These are phyloP conservation scores for Papiliotrema nemorosa DNA, from an alignment of 1,284 basidiomycete species.

Conservation along the genomic window DNA sequence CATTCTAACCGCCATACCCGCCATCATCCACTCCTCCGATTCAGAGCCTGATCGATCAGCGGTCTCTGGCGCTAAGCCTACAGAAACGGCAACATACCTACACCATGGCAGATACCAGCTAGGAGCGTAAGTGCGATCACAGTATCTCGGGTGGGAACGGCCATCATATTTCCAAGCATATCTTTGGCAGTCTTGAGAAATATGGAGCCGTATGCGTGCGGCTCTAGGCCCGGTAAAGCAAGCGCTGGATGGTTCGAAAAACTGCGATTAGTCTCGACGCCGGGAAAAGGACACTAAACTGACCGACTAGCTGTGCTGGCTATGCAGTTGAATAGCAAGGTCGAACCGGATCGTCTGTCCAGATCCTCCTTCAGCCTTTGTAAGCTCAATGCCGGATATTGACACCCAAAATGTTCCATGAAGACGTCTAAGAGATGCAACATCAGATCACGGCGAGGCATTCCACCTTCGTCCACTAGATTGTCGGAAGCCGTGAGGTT, in stretches of 20 bases:
- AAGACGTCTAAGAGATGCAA: constrained; percentile 29
- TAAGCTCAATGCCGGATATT: constrained; percentile 25
- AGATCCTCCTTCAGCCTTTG: constrained; percentile 13
- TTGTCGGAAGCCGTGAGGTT: too few species aligned
- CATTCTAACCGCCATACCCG: constrained; percentile 33
- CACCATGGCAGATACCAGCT: constrained; percentile 24
- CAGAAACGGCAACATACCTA: constrained; percentile 14
- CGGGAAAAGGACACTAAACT: too few species aligned
- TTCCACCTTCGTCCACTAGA: too few species aligned
- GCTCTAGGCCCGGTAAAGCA: constrained; percentile 20
- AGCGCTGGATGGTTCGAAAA: constrained; percentile 29
- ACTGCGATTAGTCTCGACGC: constrained; percentile 1
- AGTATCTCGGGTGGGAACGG: constrained; percentile 27
- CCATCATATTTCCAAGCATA: constrained; percentile 27
- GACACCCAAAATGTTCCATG: constrained; percentile 27
- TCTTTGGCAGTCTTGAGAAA: constrained; percentile 26
- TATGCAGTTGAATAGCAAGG: constrained; percentile 26
- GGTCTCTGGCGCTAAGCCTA: too few species aligned
- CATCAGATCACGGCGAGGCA: constrained; percentile 20
- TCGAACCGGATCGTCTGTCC: constrained; percentile 16
- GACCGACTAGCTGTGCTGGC: constrained; percentile 26
- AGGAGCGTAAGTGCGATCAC: constrained; percentile 25
- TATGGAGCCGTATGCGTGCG: constrained; percentile 27
- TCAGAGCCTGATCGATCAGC: constrained; percentile 18
- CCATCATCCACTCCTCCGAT: constrained; percentile 31